Base-by-base conservation (phyloP, 305 asterid genomes). In the Fraxinus platypoda region DNA sequence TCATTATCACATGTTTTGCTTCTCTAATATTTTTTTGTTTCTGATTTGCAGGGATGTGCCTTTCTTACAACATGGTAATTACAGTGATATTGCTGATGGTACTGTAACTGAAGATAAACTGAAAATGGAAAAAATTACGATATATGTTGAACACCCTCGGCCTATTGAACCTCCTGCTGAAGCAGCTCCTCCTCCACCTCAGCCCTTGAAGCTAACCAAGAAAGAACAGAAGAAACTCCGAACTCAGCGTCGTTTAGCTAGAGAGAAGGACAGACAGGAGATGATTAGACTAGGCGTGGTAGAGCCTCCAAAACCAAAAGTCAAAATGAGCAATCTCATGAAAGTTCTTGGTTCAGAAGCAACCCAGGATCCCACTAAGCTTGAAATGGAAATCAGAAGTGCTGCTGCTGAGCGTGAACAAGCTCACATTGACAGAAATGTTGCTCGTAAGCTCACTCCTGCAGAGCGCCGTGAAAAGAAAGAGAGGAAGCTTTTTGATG, bases 401-500 rank as follows among this genome's bases (percentile, higher is more conserved):
- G 99, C 99, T 75, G 99, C 99, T 30, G 97, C 97, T 13, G 98
- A 96, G 86, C 98, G 99, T 4, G 98, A 97, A 85, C 98, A 92
- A 86, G 98, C 99, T 72, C 99, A 97, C 83, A 88, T 90, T 0
- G 99, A 97, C 84, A 85, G 99, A 77, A 97, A 93, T 73, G 84
- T 87, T 28, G 95, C 98, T 31, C 97, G 98, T 38, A 97, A 93
- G 91, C 98, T 93, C 76, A 97, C 98, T 64, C 98, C 98, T 21
- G 93, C 93, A 0, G 99, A 94, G 87, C 95, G 97, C 13, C 97
- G 97, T 43, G 97, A 91, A 80, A 94, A 97, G 95, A 94, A 97
- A 87, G 98, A 90, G 88, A 90, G 95, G 73, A 94, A 90, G 82
- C 94, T 94, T 21, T 96, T 92, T 85, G 98, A 91, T 6, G 94